Evolutionary conservation across 2,329 filamentous ascomycete genomes (phyloP).

Genomic region (Cercospora zeae-maydis): DNA sequence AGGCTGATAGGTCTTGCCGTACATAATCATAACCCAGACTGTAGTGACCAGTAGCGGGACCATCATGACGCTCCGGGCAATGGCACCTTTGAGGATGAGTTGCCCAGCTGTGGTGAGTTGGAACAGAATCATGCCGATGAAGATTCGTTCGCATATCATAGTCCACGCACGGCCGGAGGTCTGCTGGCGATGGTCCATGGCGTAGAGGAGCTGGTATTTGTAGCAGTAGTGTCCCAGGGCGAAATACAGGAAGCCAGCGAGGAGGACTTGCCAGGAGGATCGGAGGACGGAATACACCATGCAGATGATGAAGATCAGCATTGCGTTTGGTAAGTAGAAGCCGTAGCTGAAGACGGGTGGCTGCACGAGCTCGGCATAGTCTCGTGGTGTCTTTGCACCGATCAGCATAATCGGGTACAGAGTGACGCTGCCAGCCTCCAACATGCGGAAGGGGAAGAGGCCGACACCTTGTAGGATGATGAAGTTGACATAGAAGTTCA

Average conservation of each 20-base stretch:
- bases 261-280: slow-evolving; percentile 73
- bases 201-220: slow-evolving; percentile 96
- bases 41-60: slow-evolving; percentile 74
- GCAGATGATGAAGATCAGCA: slow-evolving; percentile 92
- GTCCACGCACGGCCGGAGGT: slow-evolving; percentile 92
- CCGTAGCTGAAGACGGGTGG: slow-evolving; percentile 92
- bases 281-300: slow-evolving; percentile 88
- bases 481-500: slow-evolving; percentile 87
- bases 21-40: slow-evolving; percentile 86
- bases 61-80: slow-evolving; percentile 68
- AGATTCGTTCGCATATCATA: slow-evolving; percentile 89
- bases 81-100: slow-evolving; percentile 69
- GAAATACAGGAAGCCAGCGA: slow-evolving; percentile 80
- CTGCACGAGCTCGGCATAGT: slow-evolving; percentile 75
- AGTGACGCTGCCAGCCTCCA: slow-evolving; percentile 82
- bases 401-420: slow-evolving; percentile 78
- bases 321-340: slow-evolving; percentile 87
- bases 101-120: slow-evolving; percentile 88
- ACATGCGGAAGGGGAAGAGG: slow-evolving; percentile 83
- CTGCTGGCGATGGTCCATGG: slow-evolving; percentile 95
- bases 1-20: slow-evolving; percentile 75
- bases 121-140: slow-evolving; percentile 82
- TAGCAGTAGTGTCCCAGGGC: slow-evolving; percentile 80
- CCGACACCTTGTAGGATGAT: slow-evolving; percentile 93
- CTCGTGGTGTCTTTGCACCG: slow-evolving; percentile 79